Percentiles rank a stretch among this genome's conserved stretches.
Conservation (phyloP, 257 asterid genomes). For the Haberlea rhodopensis region DNA sequence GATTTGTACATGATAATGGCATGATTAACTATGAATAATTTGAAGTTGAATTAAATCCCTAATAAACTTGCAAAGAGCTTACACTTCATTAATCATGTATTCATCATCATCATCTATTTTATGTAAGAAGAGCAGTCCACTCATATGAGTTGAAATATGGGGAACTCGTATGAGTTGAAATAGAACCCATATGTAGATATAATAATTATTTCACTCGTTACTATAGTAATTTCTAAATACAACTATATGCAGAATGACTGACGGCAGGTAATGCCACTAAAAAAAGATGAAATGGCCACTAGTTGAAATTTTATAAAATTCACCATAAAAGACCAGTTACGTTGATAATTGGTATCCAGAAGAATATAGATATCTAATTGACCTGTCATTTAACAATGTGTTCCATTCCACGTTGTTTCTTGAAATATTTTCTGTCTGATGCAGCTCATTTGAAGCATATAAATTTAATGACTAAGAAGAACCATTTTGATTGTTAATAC, state of each 20-base stretch:
- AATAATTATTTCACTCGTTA: neutral
- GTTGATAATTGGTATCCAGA: constrained; percentile 8
- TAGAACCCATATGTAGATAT: constrained; percentile 5
- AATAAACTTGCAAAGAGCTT: constrained; percentile 7
- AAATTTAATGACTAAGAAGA: constrained; percentile 22
- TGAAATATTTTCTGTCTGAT: constrained; percentile 18
- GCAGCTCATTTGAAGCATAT: constrained; percentile 18
- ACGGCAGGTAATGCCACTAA: constrained; percentile 4
- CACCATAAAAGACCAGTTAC: neutral
- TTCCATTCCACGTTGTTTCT: constrained; percentile 12
- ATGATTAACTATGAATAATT: constrained; percentile 11
- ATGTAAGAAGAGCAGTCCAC: constrained; percentile 2
- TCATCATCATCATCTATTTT: neutral
- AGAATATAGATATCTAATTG: neutral
- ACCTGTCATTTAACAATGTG: neutral
- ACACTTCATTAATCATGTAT: neutral
- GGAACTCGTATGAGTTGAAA: neutral
- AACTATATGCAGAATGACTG: constrained; percentile 5
- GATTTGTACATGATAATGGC: constrained; percentile 15
- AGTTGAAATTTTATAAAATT: neutral
- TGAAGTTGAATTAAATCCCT: constrained; percentile 11
- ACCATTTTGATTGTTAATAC: constrained; percentile 34
- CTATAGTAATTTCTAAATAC: constrained; percentile 4
- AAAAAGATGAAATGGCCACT: neutral
- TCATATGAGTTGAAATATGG: neutral